Base-by-base conservation (phyloP, 805 yeast genomes). In the Ogataea pilisensis region DNA sequence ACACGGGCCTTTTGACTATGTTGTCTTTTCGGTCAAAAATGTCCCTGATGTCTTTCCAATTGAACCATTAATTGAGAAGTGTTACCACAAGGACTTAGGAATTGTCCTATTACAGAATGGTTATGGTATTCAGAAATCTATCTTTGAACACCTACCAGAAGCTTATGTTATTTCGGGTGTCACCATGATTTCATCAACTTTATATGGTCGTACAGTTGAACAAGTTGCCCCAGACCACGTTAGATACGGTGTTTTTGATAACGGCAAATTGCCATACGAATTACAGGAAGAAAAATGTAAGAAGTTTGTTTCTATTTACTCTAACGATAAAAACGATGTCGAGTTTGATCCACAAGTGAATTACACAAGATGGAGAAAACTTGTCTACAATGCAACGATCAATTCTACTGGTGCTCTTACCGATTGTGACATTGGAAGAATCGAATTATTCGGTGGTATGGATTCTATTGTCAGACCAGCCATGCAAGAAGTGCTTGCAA, bases 21-120 rank as follows among this genome's bases (percentile, higher is more conserved):
- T 80, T 26, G 68, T 82, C 6, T 75, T 83, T 25, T 65, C 80
- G 32, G 77, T 83, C 36, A 83, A 83, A 55, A 79, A 76, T 54
- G 69, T 78, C 19, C 89, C 89, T 3, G 90, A 83, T 51, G 61
- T 83, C 14, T 60, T 67, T 42, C 67, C 69, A 35, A 61, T 77
- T 14, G 80, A 73, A 49, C 51, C 60, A 7, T 37, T 60, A 34
- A 42, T 58, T 26, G 54, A 42, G 28, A 33, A 56, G 18, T 56
- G 50, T 31, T 53, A 56, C 44, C 54, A 55, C 45, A 43, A 56
- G 38, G 59, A 48, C 21, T 58, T 66, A 11, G 55, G 61, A 2
- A 57, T 69, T 43, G 69, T 68, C 4, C 49, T 69, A 35, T 45
- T 68, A 29, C 70, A 68, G 40, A 69, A 69, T 41, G 73, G 73